phyloP scores from a whole-genome alignment of 495 filamentous ascomycete species.

The Daldinia concentrica region DNA sequence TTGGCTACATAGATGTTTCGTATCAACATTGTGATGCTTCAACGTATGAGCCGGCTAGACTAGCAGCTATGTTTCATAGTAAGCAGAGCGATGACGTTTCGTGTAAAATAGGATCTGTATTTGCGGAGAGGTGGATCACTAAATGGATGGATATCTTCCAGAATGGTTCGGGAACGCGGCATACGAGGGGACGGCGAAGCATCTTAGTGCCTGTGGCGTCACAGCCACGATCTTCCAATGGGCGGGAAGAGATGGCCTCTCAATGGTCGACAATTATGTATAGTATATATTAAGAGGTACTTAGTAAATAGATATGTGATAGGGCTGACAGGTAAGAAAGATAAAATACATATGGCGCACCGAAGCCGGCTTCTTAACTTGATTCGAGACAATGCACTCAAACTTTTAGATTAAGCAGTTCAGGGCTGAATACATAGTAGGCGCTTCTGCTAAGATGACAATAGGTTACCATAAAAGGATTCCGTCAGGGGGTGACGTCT shows the following conservation, averaged over 20 bases:
- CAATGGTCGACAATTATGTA: neutral
- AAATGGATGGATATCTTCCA: constrained; percentile 23
- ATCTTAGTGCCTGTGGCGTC: constrained; percentile 15
- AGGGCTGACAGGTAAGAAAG: constrained; percentile 26
- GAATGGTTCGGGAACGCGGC: constrained; percentile 32
- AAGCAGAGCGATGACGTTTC: constrained; percentile 20
- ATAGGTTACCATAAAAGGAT: constrained; percentile 33
- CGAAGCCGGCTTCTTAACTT: neutral
- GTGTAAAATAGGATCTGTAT: constrained; percentile 9
- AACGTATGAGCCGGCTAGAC: constrained; percentile 1
- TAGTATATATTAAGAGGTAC: neutral
- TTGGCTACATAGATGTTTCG: constrained; percentile 12
- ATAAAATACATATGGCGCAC: constrained; percentile 2
- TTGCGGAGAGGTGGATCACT: constrained; percentile 18
- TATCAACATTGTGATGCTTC: neutral
- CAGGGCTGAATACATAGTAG: constrained; percentile 12
- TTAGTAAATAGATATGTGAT: constrained; percentile 17
- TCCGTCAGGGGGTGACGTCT: constrained; percentile 33
- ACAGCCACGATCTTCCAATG: constrained; percentile 30
- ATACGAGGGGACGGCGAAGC: constrained; percentile 9
- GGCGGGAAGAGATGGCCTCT: neutral
- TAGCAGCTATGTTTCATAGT: neutral
- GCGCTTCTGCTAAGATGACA: constrained; percentile 24
- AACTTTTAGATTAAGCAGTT: neutral
- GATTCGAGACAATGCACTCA: neutral